A percentile compares a stretch with the other conserved stretches of the same genome.
phyloP scores from a whole-genome alignment of 2,329 filamentous ascomycete species.

The Dothidotthia symphoricarpi region DNA sequence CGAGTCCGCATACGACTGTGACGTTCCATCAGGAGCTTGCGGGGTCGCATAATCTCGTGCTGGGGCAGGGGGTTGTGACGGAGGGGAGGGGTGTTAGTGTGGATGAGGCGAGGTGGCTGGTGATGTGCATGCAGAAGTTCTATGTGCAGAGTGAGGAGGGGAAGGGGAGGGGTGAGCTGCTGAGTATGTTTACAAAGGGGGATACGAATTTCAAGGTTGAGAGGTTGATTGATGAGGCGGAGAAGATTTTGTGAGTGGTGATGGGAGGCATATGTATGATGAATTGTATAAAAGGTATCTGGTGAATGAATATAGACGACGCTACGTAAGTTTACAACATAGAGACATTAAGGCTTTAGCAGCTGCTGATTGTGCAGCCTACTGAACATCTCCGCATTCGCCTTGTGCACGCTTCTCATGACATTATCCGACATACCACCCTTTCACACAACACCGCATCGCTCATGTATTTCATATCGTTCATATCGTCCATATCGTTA shows the following conservation, averaged over 20 bases:
- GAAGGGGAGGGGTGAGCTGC: slow-evolving; percentile 55
- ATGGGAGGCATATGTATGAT: background rate
- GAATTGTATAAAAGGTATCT: background rate
- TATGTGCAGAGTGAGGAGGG: slow-evolving; percentile 64
- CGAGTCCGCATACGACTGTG: slow-evolving; percentile 87
- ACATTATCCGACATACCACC: too few relatives aligned
- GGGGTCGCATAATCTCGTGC: slow-evolving; percentile 70
- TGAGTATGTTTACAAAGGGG: slow-evolving; percentile 79
- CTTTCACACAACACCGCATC: too few relatives aligned
- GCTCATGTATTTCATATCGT: too few relatives aligned
- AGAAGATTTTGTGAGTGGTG: slow-evolving; percentile 58
- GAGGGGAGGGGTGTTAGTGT: slow-evolving; percentile 73
- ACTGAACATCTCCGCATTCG: too few relatives aligned
- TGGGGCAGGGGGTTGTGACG: slow-evolving; percentile 80
- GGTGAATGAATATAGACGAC: too few relatives aligned
- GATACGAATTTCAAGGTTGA: slow-evolving; percentile 80
- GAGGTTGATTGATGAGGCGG: slow-evolving; percentile 81
- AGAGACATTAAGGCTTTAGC: too few relatives aligned
- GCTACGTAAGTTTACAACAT: too few relatives aligned
- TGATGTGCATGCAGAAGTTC: slow-evolving; percentile 93
- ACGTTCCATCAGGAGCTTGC: slow-evolving; percentile 86
- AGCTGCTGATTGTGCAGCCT: too few relatives aligned
- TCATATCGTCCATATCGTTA: too few relatives aligned
- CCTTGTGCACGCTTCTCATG: too few relatives aligned
- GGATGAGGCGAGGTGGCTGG: slow-evolving; percentile 82